Conservation (phyloP, 192 early-diverging fungal genomes). For the Rhizophagus prolifer region DNA sequence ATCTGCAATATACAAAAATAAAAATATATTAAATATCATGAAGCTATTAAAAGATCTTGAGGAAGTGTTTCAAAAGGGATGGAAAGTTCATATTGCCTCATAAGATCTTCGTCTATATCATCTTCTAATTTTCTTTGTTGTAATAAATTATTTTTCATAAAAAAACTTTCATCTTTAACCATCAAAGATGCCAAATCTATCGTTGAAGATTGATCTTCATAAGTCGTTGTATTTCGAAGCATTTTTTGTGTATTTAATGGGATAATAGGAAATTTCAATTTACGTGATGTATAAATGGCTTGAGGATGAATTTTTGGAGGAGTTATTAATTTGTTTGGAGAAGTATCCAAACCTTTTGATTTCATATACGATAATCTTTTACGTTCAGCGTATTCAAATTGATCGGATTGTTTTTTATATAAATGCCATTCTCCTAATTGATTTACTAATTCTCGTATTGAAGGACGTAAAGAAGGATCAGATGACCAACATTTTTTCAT, state of each 20-base stretch:
- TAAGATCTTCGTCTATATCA: not conserved
- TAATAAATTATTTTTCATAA: not conserved
- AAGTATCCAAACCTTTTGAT: slow-evolving; percentile 1
- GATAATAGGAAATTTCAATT: slow-evolving; percentile 18
- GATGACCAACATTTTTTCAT: slow-evolving; percentile 17
- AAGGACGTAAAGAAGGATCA: not conserved
- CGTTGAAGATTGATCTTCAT: not conserved
- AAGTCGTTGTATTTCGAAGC: not conserved
- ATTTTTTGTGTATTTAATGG: not conserved
- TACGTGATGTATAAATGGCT: slow-evolving; percentile 9
- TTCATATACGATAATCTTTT: not conserved
- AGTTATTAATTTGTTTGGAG: not conserved
- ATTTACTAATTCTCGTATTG: not conserved
- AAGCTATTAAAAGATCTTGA: no score
- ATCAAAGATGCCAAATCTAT: not conserved
- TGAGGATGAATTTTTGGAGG: slow-evolving; percentile 21
- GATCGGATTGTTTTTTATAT: not conserved
- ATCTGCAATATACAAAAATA: no score
- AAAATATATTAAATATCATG: no score
- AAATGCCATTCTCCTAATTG: slow-evolving; percentile 14
- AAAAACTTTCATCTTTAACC: not conserved
- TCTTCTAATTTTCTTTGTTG: not conserved
- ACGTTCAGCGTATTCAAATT: not conserved
- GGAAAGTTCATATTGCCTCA: not conserved
- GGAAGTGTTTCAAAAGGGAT: not conserved